These are phyloP conservation scores for Fusarium tanahbumbuense DNA, from an alignment of 2,329 filamentous ascomycete species.

Conservation along the genomic window DNA sequence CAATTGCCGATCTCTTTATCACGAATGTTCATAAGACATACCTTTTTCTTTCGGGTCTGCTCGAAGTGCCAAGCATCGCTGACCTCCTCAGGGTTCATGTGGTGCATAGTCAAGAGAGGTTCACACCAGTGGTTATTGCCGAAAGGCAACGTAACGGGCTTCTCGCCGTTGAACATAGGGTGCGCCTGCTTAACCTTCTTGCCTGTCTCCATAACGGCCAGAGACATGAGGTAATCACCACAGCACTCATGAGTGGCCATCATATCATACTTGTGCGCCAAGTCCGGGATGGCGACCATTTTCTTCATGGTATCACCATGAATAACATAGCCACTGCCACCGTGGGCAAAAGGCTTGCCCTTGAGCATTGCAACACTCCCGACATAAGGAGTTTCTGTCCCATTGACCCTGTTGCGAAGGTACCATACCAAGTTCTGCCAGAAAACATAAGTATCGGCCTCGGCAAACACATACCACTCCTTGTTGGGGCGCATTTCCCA, in stretches of 20 bases:
- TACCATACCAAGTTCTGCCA: constrained; percentile 65
- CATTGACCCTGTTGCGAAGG: constrained; percentile 58
- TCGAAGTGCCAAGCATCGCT: constrained; percentile 65
- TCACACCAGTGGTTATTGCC: constrained; percentile 65
- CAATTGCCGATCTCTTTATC: constrained; percentile 15
- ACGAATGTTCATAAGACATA: constrained; percentile 44
- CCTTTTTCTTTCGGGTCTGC: constrained; percentile 58
- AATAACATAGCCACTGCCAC: constrained; percentile 68
- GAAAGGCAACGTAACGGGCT: constrained; percentile 62
- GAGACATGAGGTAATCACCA: constrained; percentile 64
- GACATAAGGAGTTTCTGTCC: constrained; percentile 59
- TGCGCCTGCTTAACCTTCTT: constrained; percentile 58
- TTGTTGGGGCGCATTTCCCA: constrained; percentile 64
- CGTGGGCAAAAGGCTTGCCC: constrained; percentile 64
- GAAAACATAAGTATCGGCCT: constrained; percentile 69
- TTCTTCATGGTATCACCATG: constrained; percentile 63
- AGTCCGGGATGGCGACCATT: constrained; percentile 57
- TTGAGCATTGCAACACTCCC: constrained; percentile 63
- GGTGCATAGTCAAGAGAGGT: constrained; percentile 68
- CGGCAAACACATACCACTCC: constrained; percentile 71
- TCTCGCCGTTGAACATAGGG: constrained; percentile 68
- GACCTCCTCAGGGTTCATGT: constrained; percentile 64
- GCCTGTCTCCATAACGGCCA: constrained; percentile 59
- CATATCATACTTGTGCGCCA: constrained; percentile 61
- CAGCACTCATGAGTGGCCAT: constrained; percentile 60